These are phyloP conservation scores for Tricholomella constricta DNA, from an alignment of 768 basidiomycete genomes.

Conservation along the genomic window DNA sequence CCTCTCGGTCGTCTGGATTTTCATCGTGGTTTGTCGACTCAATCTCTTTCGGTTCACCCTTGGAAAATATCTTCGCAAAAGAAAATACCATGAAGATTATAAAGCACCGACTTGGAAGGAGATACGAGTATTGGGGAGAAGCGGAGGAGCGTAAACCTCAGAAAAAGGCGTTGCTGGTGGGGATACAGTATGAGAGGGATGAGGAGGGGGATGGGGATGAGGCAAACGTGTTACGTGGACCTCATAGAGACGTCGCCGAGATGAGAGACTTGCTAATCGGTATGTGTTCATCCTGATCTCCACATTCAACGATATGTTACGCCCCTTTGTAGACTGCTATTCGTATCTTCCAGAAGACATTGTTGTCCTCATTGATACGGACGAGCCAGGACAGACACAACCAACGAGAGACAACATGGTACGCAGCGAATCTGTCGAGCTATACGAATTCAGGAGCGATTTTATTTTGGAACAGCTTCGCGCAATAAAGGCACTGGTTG, in stretches of 20 bases:
- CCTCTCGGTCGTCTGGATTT: too few relatives aligned
- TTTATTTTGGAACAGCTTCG: conserved; percentile 29
- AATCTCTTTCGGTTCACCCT: too few relatives aligned
- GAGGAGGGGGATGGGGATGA: conserved; percentile 13
- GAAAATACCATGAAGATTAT: conserved; percentile 16
- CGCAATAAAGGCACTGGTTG: conserved; percentile 46
- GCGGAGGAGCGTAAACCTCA: conserved; percentile 2
- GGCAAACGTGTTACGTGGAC: conserved; percentile 28
- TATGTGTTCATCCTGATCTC: conserved; percentile 21
- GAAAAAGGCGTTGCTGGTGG: conserved; percentile 39
- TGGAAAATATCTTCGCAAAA: too few relatives aligned
- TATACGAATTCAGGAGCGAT: background rate
- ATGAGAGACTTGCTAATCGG: conserved; percentile 39
- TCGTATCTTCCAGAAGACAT: conserved; percentile 41
- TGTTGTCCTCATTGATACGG: conserved; percentile 45
- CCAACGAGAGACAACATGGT: conserved; percentile 52
- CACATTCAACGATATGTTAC: background rate
- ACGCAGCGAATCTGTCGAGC: conserved; percentile 13
- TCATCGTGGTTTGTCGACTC: too few relatives aligned
- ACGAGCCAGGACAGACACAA: conserved; percentile 26
- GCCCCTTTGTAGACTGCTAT: conserved; percentile 33
- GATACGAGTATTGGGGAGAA: conserved; percentile 11
- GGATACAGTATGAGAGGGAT: conserved; percentile 31
- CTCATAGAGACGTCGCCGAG: conserved; percentile 38
- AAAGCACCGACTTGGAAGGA: conserved; percentile 10